Base-by-base conservation (phyloP, 495 filamentous ascomycete species). In the Penicillium coffeae region DNA sequence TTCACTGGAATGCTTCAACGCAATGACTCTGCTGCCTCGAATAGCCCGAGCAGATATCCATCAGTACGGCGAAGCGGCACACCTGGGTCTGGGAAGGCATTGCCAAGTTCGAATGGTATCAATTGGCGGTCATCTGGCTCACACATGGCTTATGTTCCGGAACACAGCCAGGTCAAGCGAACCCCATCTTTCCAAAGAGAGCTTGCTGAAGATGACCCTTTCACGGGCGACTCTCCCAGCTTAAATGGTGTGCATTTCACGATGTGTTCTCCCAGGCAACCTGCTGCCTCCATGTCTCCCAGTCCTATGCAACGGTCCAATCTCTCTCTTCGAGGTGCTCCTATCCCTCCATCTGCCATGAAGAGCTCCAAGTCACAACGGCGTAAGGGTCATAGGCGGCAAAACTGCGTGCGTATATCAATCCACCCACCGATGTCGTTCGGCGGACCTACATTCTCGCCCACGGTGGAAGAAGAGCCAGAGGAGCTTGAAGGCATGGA, bases 341-440 rank as follows among this genome's bases (percentile, higher is more conserved):
- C 65, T 38, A 38, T 68, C 25, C 25, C 25, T 21, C 45, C 65
- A n/a, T 75, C 71, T 9, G 70, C 70, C 7, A 27, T 73, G 45
- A 73, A 71, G 47, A 57, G 66, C 7, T 58, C 58, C n/a, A 70
- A 62, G 8, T 61, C 61, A 0, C 53, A 55, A 21, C 62, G 25
- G 10, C 25, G 68, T n/a, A 74, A 69, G 47, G 68, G 68, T 18
- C 73, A 80, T 43, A 57, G 68, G 39, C 65, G 72, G 16, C 72
- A 77, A 18, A 74, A 76, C 38, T 76, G 69, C 40, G 71, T 79
- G 3, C 72, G 75, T 21, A 74, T 77, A 30, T 76, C 76, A 0
- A 73, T 75, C 8, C 62, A 73, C 19, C 71, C 71, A 0, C 64
- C 72, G 0, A 55, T 70, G 30, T 69, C 65, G 3, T 73, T 76